A percentile compares a stretch with the other conserved stretches of the same genome.
phyloP scores from a whole-genome alignment of 2,329 filamentous ascomycete genomes.

The Akanthomyces lecanii region DNA sequence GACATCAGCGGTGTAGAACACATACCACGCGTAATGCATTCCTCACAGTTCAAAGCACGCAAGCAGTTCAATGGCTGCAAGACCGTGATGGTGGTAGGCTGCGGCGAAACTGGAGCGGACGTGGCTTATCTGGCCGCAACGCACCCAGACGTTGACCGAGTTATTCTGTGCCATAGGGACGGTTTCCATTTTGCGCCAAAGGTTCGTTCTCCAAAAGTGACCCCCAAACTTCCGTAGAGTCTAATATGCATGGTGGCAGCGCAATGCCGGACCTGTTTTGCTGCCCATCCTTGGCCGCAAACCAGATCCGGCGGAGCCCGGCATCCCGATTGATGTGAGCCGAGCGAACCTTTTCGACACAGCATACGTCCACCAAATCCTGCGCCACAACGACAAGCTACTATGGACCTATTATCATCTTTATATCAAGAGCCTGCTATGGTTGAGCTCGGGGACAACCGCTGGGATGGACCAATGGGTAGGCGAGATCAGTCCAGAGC shows the following conservation, averaged over 20 bases:
- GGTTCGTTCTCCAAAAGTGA: constrained; percentile 21
- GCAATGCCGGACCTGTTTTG: constrained; percentile 20
- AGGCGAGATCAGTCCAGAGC: constrained; percentile 32
- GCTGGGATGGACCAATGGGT: constrained; percentile 40
- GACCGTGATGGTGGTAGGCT: constrained; percentile 39
- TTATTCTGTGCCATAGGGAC: constrained; percentile 40
- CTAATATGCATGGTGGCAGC: constrained; percentile 3
- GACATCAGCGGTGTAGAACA: no score
- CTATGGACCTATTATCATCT: constrained; percentile 40
- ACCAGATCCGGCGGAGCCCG: constrained; percentile 22
- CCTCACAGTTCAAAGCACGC: no score
- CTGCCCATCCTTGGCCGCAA: constrained; percentile 20
- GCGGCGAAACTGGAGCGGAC: constrained; percentile 42
- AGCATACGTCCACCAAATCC: constrained; percentile 38
- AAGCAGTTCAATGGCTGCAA: constrained; percentile 19
- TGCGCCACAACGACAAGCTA: constrained; percentile 32
- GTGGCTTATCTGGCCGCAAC: constrained; percentile 40
- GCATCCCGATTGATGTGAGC: constrained; percentile 39
- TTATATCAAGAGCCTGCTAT: constrained; percentile 35
- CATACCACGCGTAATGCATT: no score
- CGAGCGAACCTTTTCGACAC: constrained; percentile 44
- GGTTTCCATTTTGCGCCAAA: constrained; percentile 40
- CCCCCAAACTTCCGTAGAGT: no score
- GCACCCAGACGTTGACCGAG: constrained; percentile 30
- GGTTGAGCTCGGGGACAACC: constrained; percentile 32